phyloP scores from a whole-genome alignment of 805 yeast species.

The Schwanniomyces polymorphus region DNA sequence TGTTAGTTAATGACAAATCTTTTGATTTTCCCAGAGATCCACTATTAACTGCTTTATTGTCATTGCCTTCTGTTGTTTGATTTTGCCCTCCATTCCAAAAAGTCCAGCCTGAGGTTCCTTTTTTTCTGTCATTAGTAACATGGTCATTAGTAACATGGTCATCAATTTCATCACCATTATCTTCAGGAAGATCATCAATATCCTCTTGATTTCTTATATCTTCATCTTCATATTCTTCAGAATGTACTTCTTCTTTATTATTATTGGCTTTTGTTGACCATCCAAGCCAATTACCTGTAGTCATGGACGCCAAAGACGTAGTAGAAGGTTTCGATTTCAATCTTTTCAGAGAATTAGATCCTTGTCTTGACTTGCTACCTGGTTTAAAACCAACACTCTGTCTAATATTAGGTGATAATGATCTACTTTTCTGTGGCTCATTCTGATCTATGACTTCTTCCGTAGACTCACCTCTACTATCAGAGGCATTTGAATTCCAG shows the following conservation, averaged over 20 bases:
- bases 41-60: conserved; percentile 2
- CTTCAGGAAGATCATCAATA: conserved; percentile 17
- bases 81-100: conserved; percentile 29
- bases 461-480: not conserved
- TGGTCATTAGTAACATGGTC: conserved; percentile 35
- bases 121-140: conserved; percentile 18
- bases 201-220: conserved; percentile 4
- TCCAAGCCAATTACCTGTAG: conserved; percentile 26
- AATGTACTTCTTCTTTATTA: conserved; percentile 4
- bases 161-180: conserved; percentile 31
- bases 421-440: not conserved
- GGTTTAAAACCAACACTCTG: not conserved
- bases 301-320: conserved; percentile 21
- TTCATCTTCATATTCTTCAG: conserved; percentile 8
- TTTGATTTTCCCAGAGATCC: conserved; percentile 8
- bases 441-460: not conserved
- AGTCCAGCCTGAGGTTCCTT: conserved; percentile 27
- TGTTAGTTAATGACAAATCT: conserved; percentile 20
- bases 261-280: conserved; percentile 15
- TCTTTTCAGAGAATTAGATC: not conserved
- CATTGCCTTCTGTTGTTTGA: conserved; percentile 9
- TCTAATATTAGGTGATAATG: not conserved
- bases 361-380: not conserved
- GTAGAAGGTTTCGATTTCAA: conserved; percentile 18
- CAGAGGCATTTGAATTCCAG: conserved; percentile 3